Evolutionary conservation across 2,329 filamentous ascomycete species (phyloP), one percentile per base, ranked within the genome.

Genomic region (Colletotrichum chlorophyti): DNA sequence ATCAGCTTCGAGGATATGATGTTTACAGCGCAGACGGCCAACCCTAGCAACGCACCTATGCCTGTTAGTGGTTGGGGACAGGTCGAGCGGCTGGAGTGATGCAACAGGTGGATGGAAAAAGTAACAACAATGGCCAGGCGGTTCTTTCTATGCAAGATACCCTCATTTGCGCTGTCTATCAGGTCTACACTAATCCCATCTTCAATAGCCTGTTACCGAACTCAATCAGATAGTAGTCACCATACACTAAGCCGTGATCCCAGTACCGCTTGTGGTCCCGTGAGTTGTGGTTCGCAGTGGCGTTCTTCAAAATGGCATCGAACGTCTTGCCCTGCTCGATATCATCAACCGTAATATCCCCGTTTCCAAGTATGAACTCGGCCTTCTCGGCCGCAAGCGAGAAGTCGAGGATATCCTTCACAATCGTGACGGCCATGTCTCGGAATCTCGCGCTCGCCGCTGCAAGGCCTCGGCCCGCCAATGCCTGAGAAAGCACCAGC

Each of bases 141-240:
- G 17, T 37, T 26, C 14, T 21, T 11, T 62, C 42, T 60, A 51
- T 60, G 19, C 21, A 31, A 23, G 38, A 60, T 58, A 51, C 46
- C 53, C 40, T 19, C 23, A 12, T 57, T 35, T 23, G 3, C 10
- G 14, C 11, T 14, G 2, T 50, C 32, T 41, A 37, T 42, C 9
- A 6, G 2, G 27, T 14, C 43, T 43, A 69, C 9, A 34, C 50
- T 19, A 66, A 32, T 9, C 67, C 68, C 70, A 74, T 69, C 35
- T 65, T 63, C 41, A 80, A 58, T 12, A 80, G 58, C 53, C 75
- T 73, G 53, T 80, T 80, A 3, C 77, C 77, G 61, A 79, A 76
- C 53, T 79, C 76, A 5, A 81, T 64, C 14, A 81, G 65, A 58
- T 76, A 82, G 58, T 82, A 82, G 60, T 81, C 79, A 0, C 72